A percentile compares a stretch with the other conserved stretches of the same genome.
These are phyloP conservation scores for Aspergillus sp. DNA, from an alignment of 2,329 filamentous ascomycete genomes.

Conservation along the genomic window DNA sequence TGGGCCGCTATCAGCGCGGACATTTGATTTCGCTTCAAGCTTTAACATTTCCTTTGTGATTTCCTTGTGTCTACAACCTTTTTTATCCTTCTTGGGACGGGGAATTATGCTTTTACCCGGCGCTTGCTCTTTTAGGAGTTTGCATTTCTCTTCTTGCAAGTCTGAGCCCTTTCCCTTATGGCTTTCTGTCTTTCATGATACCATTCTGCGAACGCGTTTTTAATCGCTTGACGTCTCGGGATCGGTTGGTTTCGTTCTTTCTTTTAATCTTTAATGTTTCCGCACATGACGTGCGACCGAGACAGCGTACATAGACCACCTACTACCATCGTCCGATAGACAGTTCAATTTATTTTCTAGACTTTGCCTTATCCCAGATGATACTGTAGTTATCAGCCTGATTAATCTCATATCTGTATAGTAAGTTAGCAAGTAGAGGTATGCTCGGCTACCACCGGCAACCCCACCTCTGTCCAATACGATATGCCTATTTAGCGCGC, in stretches of 20 bases:
- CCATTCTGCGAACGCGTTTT: slow-evolving; percentile 30
- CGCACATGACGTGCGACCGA: background rate
- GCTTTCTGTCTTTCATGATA: slow-evolving; percentile 35
- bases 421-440: too few species aligned
- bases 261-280: slow-evolving; percentile 9
- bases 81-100: slow-evolving; percentile 21
- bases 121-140: slow-evolving; percentile 24
- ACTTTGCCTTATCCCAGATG: too few species aligned
- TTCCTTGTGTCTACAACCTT: slow-evolving; percentile 14
- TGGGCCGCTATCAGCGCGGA: slow-evolving; percentile 17
- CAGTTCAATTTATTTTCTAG: slow-evolving; percentile 4
- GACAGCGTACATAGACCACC: slow-evolving; percentile 15
- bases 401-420: too few species aligned
- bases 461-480: too few species aligned
- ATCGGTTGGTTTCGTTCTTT: slow-evolving; percentile 22
- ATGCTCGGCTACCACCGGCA: too few species aligned
- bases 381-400: too few species aligned
- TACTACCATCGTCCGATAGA: slow-evolving; percentile 17
- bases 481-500: too few species aligned
- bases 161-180: slow-evolving; percentile 24
- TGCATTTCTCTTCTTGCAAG: slow-evolving; percentile 19
- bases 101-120: slow-evolving; percentile 21
- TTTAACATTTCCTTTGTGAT: slow-evolving; percentile 13
- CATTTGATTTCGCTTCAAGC: slow-evolving; percentile 1
- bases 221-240: slow-evolving; percentile 10